Percentiles rank a stretch among this genome's conserved stretches.
Evolutionary conservation across 2,329 filamentous ascomycete species (phyloP).

Genomic region (Aspergillus ochraceus): DNA sequence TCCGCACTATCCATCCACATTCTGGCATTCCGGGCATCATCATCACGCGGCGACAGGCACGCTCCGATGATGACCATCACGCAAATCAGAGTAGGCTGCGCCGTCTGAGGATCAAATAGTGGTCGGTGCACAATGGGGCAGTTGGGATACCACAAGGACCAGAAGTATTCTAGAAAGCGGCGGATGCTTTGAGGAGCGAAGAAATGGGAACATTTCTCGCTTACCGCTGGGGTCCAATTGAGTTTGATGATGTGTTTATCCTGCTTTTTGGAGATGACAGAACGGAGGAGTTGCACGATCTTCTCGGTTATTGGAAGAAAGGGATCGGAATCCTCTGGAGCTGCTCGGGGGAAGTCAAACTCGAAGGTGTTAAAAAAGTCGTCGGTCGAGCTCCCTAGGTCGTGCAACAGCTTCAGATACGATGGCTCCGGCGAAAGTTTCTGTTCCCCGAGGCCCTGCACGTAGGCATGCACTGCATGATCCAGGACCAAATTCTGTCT

Average conservation of each 20-base stretch:
- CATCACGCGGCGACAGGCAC: constrained; percentile 22
- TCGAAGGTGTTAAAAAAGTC: no score
- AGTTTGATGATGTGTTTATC: constrained; percentile 15
- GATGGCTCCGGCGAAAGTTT: no score
- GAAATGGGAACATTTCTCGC: constrained; percentile 15
- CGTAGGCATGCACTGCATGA: neutral
- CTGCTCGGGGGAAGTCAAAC: neutral
- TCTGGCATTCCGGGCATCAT: constrained; percentile 16
- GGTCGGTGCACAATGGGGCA: constrained; percentile 31
- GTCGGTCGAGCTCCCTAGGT: no score
- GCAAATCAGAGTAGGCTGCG: constrained; percentile 19
- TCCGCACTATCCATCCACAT: constrained; percentile 23
- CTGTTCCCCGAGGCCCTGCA: neutral
- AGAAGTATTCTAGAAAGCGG: constrained; percentile 27
- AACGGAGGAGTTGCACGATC: constrained; percentile 10
- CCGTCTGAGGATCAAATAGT: constrained; percentile 18
- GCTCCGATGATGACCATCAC: constrained; percentile 31
- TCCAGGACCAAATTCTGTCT: constrained; percentile 18
- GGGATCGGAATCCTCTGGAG: constrained; percentile 4
- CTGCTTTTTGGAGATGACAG: constrained; percentile 6
- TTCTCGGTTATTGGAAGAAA: constrained; percentile 8
- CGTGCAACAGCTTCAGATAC: no score
- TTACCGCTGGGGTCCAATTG: constrained; percentile 12
- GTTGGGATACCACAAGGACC: constrained; percentile 31
- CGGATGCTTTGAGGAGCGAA: constrained; percentile 23